These are phyloP conservation scores for Isochrysis galbana DNA, from an alignment of 78 protist species.

Conservation along the genomic window DNA sequence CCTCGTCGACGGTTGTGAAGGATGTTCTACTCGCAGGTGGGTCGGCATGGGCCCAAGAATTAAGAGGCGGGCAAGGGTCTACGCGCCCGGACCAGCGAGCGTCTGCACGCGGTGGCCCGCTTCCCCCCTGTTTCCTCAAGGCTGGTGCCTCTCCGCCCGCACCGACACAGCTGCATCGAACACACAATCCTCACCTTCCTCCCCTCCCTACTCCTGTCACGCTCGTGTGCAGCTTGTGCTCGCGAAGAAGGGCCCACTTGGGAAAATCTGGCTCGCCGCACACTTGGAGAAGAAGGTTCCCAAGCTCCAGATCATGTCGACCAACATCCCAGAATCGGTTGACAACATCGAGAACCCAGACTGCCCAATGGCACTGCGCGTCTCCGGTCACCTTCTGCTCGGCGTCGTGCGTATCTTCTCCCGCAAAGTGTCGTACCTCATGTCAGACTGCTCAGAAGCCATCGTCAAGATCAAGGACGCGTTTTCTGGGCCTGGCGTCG, in stretches of 20 bases:
- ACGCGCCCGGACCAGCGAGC: no score
- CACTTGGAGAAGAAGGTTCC: slow-evolving; percentile 73
- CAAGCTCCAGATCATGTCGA: slow-evolving; percentile 52
- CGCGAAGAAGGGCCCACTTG: slow-evolving; percentile 75
- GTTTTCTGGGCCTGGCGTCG: not conserved
- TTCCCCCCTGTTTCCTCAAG: no score
- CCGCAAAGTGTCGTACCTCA: slow-evolving; percentile 62
- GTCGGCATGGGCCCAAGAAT: no score
- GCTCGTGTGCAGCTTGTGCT: slow-evolving; percentile 66
- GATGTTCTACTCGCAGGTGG: no score
- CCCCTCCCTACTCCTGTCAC: no score
- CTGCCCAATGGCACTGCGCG: slow-evolving; percentile 82
- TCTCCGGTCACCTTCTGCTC: slow-evolving; percentile 82
- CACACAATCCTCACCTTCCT: no score
- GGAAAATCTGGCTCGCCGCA: slow-evolving; percentile 86
- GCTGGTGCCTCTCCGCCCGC: no score
- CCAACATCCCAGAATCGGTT: slow-evolving; percentile 65
- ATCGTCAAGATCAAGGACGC: slow-evolving; percentile 24
- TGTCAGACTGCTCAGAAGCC: slow-evolving; percentile 54
- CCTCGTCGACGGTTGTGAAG: no score
- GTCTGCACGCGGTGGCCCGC: no score
- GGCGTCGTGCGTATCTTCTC: slow-evolving; percentile 85
- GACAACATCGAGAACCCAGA: slow-evolving; percentile 67
- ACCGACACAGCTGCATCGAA: no score
- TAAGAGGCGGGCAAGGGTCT: no score